Base-by-base conservation (phyloP, 192 early-diverging fungal genomes). In the Neocallimastix lanati region DNA sequence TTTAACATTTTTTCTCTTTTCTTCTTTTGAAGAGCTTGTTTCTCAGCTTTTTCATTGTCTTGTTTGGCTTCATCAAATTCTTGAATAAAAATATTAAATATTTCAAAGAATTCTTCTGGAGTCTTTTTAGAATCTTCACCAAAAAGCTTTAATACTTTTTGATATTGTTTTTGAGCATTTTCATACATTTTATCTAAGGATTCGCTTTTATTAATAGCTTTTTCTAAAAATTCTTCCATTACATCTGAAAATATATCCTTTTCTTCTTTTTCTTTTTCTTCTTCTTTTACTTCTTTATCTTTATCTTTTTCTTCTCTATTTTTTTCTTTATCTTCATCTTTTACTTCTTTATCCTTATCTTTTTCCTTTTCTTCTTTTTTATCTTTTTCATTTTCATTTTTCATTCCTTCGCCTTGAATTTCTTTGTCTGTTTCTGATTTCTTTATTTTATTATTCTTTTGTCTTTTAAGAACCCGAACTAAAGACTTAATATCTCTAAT, bases 101-200 rank as follows among this genome's bases (percentile, higher is more conserved):
- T 79, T 37, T 76, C 78, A 29, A 79, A 38, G 21, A 79, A 38
- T 33, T 79, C 78, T 79, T 79, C 78, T 76, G 78, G 36, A 2
- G 78, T 79, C 38, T 37, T 79, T 18, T 79, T 79, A 33, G 78
- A 12, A 76, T 79, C 78, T 33, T 79, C 78, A 29, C 28, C 78
- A 76, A 77, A 79, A 37, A 28, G 76, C 27, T 37, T 79, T 29
- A 29, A 28, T 18, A 79, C 37, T 29, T 76, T 76, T 28, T 37
- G 29, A n/a, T 36, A 79, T 28, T 29, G 29, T 3, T 14, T 29
- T 33, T 79, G 21, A 28, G 78, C 78, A 28, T 27, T 79, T 76
- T 79, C 78, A 76, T 58, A 28, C 78, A 58, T 33, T 15, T 28
- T 33, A 18, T 37, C 76, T 28, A 79, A 36, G 16, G 36, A 37